phyloP scores from a whole-genome alignment of 371 early-diverging fungal species.

The Mucor indicus region DNA sequence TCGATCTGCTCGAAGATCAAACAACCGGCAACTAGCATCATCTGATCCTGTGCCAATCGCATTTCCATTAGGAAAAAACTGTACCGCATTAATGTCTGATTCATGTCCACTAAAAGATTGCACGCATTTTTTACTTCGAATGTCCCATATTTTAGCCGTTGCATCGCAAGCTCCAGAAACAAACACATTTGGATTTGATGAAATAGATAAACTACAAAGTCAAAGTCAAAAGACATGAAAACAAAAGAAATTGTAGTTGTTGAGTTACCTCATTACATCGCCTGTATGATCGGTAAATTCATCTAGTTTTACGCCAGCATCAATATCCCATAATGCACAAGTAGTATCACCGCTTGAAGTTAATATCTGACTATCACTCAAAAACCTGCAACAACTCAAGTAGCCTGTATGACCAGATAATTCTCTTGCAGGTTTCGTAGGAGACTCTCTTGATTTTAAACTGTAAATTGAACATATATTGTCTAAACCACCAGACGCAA shows the following conservation, averaged over 20 bases:
- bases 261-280: conserved; percentile 96
- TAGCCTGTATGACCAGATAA: conserved; percentile 97
- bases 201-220: too few species aligned
- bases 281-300: conserved; percentile 98
- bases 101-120: conserved; percentile 98
- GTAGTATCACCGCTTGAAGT: conserved; percentile 97
- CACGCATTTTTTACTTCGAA: conserved; percentile 91
- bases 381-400: conserved; percentile 94
- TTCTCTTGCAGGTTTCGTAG: conserved; percentile 93
- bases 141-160: conserved; percentile 98
- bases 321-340: conserved; percentile 99
- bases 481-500: conserved; percentile 98
- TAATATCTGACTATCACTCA: conserved; percentile 91
- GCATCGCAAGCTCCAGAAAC: conserved; percentile 98
- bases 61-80: conserved; percentile 98
- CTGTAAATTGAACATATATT: conserved; percentile 97
- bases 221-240: too few species aligned
- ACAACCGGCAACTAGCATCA: conserved; percentile 95
- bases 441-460: conserved; percentile 85
- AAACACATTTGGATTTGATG: conserved; percentile 93
- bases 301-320: conserved; percentile 88
- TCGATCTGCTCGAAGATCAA: conserved; percentile 95
- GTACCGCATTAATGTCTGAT: conserved; percentile 97
- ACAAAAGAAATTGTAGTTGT: too few species aligned
- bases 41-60: conserved; percentile 97